Percentiles rank a stretch among this genome's conserved stretches.
Conservation (phyloP, 148 eudicot species). For the Silene latifolia region DNA sequence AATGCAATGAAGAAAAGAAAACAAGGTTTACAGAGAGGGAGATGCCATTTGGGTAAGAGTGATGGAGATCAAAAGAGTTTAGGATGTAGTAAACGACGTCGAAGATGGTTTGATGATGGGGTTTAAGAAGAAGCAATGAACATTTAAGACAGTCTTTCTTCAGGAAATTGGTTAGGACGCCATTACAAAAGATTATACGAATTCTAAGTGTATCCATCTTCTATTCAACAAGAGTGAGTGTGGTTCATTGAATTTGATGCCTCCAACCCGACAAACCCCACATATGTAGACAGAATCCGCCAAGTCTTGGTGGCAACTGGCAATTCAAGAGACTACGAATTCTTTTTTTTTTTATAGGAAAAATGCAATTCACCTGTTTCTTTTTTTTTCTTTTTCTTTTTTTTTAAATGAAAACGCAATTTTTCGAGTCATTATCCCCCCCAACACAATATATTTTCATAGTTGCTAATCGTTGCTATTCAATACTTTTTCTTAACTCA, state of each 20-base stretch:
- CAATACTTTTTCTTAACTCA: too few relatives aligned
- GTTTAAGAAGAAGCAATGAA: conserved; percentile 65
- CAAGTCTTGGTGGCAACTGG: too few relatives aligned
- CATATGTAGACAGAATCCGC: too few relatives aligned
- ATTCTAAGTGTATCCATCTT: conserved; percentile 42
- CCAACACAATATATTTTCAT: too few relatives aligned
- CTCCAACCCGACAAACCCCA: too few relatives aligned
- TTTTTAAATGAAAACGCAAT: too few relatives aligned
- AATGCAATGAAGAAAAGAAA: conserved; percentile 6
- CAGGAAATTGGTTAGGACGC: conserved; percentile 49
- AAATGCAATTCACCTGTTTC: too few relatives aligned
- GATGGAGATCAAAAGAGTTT: conserved; percentile 47
- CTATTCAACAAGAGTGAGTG: neutral
- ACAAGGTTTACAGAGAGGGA: conserved; percentile 52
- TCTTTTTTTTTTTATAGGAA: neutral
- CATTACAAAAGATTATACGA: conserved; percentile 50
- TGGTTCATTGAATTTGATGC: neutral
- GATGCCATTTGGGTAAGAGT: conserved; percentile 76
- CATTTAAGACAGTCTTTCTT: conserved; percentile 48
- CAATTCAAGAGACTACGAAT: too few relatives aligned
- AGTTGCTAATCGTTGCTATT: too few relatives aligned
- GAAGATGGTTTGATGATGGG: conserved; percentile 43
- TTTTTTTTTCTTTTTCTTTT: too few relatives aligned
- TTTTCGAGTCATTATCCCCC: too few relatives aligned
- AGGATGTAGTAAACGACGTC: conserved; percentile 47